These are phyloP conservation scores for Phytopythium litorale DNA, from an alignment of 352 stramenopile genomes.

Conservation along the genomic window DNA sequence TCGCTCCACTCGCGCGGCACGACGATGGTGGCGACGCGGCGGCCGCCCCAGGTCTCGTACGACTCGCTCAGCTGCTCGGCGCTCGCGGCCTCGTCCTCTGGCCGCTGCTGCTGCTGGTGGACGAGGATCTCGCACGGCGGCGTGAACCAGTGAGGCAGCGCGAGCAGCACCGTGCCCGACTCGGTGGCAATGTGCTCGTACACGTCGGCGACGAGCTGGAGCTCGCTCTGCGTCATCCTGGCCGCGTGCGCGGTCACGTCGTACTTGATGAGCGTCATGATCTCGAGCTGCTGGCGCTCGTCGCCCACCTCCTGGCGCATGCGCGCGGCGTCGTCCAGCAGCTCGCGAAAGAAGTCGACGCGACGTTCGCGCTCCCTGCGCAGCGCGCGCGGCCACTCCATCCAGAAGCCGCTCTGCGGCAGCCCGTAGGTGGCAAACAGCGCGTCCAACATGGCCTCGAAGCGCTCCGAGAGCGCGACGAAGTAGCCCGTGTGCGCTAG, in stretches of 20 bases:
- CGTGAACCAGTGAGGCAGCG: slow-evolving; percentile 26
- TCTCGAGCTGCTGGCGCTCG: slow-evolving; percentile 20
- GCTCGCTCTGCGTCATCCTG: slow-evolving; percentile 19
- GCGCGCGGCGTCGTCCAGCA: slow-evolving; percentile 10
- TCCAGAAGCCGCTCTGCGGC: slow-evolving; percentile 8
- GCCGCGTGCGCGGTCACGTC: slow-evolving; percentile 20
- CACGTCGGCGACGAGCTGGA: slow-evolving; percentile 12
- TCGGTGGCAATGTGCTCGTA: slow-evolving; percentile 15
- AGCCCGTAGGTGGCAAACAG: slow-evolving; percentile 9
- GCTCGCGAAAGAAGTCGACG: slow-evolving; percentile 11
- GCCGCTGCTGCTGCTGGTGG: slow-evolving; percentile 1
- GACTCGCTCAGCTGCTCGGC: slow-evolving; percentile 1
- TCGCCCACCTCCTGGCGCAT: slow-evolving; percentile 16
- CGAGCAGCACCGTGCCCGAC: slow-evolving; percentile 13
- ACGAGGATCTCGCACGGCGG: slow-evolving; percentile 12
- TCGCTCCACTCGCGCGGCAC: slow-evolving; percentile 14
- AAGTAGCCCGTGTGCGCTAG: slow-evolving; percentile 27
- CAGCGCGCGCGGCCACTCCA: slow-evolving; percentile 4
- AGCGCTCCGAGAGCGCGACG: slow-evolving; percentile 21
- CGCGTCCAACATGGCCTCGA: slow-evolving; percentile 7
- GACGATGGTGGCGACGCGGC: slow-evolving; percentile 14
- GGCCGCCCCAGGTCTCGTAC: slow-evolving; percentile 22
- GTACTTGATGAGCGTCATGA: slow-evolving; percentile 23
- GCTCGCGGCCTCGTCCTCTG: not conserved
- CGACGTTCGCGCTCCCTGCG: not conserved